Percentiles rank a stretch among this genome's conserved stretches.
Evolutionary conservation across 148 eudicot genomes (phyloP).

Genomic region (Limonium bicolor): DNA sequence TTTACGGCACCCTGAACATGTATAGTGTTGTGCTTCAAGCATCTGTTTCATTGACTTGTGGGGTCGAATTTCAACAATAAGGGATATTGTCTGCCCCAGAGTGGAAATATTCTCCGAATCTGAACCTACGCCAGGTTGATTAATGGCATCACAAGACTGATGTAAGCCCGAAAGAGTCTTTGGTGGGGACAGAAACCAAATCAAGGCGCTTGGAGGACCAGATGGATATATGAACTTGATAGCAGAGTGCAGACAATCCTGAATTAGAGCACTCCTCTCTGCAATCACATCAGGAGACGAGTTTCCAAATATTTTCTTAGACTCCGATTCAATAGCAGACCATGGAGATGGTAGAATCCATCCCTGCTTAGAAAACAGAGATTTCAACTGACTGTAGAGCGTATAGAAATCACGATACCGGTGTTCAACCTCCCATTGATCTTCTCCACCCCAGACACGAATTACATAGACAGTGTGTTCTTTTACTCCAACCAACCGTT

Average conservation of each 20-base stretch:
- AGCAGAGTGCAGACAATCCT: conserved; percentile 67
- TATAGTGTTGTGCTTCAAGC: conserved; percentile 65
- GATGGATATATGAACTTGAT: conserved; percentile 27
- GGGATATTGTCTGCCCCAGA: conserved; percentile 72
- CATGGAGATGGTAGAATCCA: conserved; percentile 78
- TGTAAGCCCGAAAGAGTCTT: conserved; percentile 29
- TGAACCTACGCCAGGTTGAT: conserved; percentile 17
- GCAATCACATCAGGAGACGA: conserved; percentile 76
- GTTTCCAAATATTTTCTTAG: conserved; percentile 73
- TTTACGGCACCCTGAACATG: conserved; percentile 84
- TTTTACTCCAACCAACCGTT: conserved; percentile 87
- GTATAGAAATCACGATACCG: conserved; percentile 88
- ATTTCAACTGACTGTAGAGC: conserved; percentile 51
- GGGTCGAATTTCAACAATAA: conserved; percentile 48
- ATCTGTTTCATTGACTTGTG: conserved; percentile 59
- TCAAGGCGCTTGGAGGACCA: conserved; percentile 35
- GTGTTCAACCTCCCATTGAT: conserved; percentile 84
- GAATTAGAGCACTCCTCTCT: conserved; percentile 76
- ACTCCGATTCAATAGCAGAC: conserved; percentile 64
- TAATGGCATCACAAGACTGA: conserved; percentile 16
- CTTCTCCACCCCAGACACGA: conserved; percentile 48
- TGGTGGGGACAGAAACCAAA: conserved; percentile 66
- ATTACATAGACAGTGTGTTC: conserved; percentile 73
- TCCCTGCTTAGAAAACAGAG: conserved; percentile 42
- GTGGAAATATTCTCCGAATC: conserved; percentile 13